These are phyloP conservation scores for Athelia psychrophila DNA, from an alignment of 1,284 basidiomycete species.

Conservation along the genomic window DNA sequence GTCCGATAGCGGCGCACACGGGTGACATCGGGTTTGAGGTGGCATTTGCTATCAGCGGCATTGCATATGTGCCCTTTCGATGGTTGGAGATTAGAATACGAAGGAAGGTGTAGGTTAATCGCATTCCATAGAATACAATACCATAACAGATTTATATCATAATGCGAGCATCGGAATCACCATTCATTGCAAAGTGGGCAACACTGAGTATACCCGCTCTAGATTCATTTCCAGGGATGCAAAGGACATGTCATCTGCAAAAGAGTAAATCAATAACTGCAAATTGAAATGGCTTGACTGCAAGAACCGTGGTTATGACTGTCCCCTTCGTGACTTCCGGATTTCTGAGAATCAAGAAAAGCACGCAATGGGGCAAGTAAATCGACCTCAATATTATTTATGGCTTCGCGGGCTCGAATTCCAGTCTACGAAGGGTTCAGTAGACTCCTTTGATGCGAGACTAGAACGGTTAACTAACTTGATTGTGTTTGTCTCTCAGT, in stretches of 20 bases:
- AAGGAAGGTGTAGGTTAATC: not conserved
- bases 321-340: constrained; percentile 14
- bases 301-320: not conserved
- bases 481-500: constrained; percentile 42
- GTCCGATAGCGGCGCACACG: constrained; percentile 64
- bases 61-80: constrained; percentile 61
- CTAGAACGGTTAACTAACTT: constrained; percentile 27
- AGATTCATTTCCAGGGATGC: constrained; percentile 42
- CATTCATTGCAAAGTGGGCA: constrained; percentile 1
- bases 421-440: constrained; percentile 39
- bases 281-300: not conserved
- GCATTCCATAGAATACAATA: not conserved
- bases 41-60: constrained; percentile 49
- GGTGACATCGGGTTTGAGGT: constrained; percentile 81
- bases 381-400: constrained; percentile 22
- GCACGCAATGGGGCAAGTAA: constrained; percentile 27
- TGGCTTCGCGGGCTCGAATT: constrained; percentile 38
- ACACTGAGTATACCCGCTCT: constrained; percentile 35
- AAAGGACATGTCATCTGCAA: constrained; percentile 28
- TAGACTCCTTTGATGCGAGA: constrained; percentile 2
- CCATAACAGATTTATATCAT: not conserved
- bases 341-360: constrained; percentile 23
- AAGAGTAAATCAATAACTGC: not conserved
- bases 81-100: constrained; percentile 35
- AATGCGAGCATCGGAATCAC: not conserved